Evolutionary conservation across 2,329 filamentous ascomycete species (phyloP).

Genomic region (Golovinomyces cichoracearum): DNA sequence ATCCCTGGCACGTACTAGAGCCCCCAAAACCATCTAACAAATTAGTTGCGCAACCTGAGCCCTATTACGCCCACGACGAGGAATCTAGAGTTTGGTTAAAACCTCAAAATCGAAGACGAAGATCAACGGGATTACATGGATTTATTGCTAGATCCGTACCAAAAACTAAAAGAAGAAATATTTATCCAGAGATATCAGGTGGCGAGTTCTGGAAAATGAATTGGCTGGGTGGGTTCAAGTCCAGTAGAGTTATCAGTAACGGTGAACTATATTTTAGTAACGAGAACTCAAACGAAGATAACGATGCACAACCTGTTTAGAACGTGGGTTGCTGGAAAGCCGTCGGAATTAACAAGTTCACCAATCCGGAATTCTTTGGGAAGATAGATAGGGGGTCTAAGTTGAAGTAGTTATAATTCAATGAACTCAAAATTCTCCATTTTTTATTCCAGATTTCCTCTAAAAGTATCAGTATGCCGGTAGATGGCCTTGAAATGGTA

Average conservation of each 20-base stretch:
- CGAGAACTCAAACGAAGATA: too few species aligned
- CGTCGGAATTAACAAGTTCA: too few species aligned
- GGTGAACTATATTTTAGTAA: too few species aligned
- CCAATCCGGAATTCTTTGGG: too few species aligned
- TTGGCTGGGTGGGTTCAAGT: slow-evolving; percentile 23
- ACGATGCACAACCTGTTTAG: too few species aligned
- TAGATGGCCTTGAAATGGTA: too few species aligned
- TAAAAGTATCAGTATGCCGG: too few species aligned
- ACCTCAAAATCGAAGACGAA: slow-evolving; percentile 20
- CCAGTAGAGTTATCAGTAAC: not conserved
- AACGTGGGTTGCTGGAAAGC: too few species aligned
- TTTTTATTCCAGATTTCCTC: too few species aligned
- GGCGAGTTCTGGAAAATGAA: slow-evolving; percentile 27
- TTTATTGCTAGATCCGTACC: slow-evolving; percentile 24
- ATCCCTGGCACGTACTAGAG: slow-evolving; percentile 62
- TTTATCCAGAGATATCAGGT: slow-evolving; percentile 24
- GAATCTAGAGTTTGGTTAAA: not conserved
- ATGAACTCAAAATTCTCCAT: too few species aligned
- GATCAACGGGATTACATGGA: slow-evolving; percentile 35
- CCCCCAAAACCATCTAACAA: slow-evolving; percentile 7
- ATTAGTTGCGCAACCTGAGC: slow-evolving; percentile 1
- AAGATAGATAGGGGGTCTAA: too few species aligned
- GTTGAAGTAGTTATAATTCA: too few species aligned
- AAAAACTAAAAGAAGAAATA: slow-evolving; percentile 9
- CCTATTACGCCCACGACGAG: not conserved